Evolutionary conservation across 2,329 filamentous ascomycete genomes (phyloP), one percentile per base, ranked within the genome.

Genomic region (Calonectria ilicicola): DNA sequence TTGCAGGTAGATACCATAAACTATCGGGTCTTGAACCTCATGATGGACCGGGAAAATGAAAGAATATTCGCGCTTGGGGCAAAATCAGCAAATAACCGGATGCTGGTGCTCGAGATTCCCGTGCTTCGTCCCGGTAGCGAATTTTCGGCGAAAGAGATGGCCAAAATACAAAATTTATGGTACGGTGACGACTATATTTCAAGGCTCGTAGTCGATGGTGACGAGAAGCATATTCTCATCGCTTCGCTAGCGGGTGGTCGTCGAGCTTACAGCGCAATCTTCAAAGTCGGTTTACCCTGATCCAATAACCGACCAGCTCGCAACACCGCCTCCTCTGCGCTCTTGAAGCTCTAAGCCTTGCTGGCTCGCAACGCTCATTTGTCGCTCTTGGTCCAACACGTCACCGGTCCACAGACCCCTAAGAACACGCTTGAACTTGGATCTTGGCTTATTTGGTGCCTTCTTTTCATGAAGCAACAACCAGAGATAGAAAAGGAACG

Each of bases 11-110:
- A 38, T 38, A 58, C 19, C 51, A 38, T 21, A 8, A 58, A 58
- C 51, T 58, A 58, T 32, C 51, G 51, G 17, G 23, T 64, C n/a
- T 46, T 64, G 60, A 47, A 27, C 29, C 60, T 64, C 42, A 64
- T 64, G 60, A 47, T 46, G 42, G 60, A 64, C n/a, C 60, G 9
- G 26, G 32, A 32, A 10, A 46, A 64, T 35, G 60, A 64, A 21
- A 47, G 42, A 47, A 46, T 64, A 23, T 47, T 46, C 19, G 60
- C 60, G 26, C 26, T 64, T 32, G 60, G 60, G 12, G 27, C n/a
- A 46, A 47, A 21, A 47, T 32, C 38, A 12, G 42, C 19, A 8
- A 42, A 64, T 14, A 46, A 47, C 19, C 21, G 19, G 7, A 42
- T 47, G 17, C 5, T 46, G 10, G 26, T 23, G 9, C 42, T 64